phyloP scores from a whole-genome alignment of 192 early-diverging fungal species.

The Gamsiella multidivaricata region DNA sequence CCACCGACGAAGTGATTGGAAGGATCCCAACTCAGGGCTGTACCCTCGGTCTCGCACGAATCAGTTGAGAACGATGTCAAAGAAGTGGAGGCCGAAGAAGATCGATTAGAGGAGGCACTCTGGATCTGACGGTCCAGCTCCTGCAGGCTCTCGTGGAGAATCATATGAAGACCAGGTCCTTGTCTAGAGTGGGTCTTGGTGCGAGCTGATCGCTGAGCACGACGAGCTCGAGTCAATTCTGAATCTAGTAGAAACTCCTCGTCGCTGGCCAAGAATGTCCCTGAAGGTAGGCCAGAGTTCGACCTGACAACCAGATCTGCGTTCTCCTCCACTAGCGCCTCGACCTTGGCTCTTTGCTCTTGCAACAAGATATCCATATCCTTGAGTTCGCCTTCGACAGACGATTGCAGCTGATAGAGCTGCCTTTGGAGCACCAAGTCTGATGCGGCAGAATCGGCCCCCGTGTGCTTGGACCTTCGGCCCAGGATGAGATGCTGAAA shows the following conservation, averaged over 20 bases:
- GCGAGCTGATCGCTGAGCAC: not conserved
- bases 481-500: conserved; percentile 6
- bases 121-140: conserved; percentile 32
- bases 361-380: conserved; percentile 1
- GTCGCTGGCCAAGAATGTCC: not conserved
- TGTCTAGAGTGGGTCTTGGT: not conserved
- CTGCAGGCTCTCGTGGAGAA: conserved; percentile 28
- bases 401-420: conserved; percentile 16
- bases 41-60: not conserved
- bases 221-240: not conserved
- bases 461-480: not conserved
- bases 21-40: not conserved
- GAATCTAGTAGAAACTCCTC: not conserved
- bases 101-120: not conserved
- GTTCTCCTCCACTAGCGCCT: conserved; percentile 13
- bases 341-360: conserved; percentile 3
- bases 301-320: not conserved
- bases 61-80: conserved; percentile 1
- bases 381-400: conserved; percentile 32
- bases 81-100: conserved; percentile 8
- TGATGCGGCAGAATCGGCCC: not conserved
- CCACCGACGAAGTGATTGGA: not conserved
- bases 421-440: conserved; percentile 1
- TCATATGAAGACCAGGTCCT: conserved; percentile 9
- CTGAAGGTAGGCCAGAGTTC: not conserved